phyloP scores from a whole-genome alignment of 2,329 filamentous ascomycete genomes.

The Ceratocystis ficicola region DNA sequence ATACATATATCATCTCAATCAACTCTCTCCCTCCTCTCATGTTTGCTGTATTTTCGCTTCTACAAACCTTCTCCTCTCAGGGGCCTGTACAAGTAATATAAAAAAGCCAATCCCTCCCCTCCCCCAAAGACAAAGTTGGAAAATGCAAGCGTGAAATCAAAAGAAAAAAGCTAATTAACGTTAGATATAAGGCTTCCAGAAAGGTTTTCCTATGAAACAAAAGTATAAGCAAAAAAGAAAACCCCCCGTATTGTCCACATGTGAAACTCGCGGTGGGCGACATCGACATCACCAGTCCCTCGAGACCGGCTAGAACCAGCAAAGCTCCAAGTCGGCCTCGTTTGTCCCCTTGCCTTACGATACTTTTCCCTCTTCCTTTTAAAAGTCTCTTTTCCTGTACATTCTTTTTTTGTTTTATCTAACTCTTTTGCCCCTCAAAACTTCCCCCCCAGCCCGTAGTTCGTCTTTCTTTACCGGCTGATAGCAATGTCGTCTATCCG shows the following conservation, averaged over 20 bases:
- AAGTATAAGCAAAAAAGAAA: no score
- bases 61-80: not conserved
- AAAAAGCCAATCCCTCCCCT: not conserved
- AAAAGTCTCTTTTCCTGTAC: not conserved
- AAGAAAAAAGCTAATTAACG: not conserved
- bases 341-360: no score
- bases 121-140: not conserved
- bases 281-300: no score
- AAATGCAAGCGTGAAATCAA: not conserved
- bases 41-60: not conserved
- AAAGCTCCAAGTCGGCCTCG: no score
- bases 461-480: conserved; percentile 38
- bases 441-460: not conserved
- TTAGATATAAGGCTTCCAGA: not conserved
- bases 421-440: not conserved
- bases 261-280: no score
- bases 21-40: not conserved
- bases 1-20: conserved; percentile 10
- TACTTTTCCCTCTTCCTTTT: not conserved
- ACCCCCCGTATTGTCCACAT: no score
- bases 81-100: not conserved
- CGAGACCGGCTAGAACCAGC: no score
- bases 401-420: conserved; percentile 4
- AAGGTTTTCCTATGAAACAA: no score
- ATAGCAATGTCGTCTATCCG: conserved; percentile 56